Evolutionary conservation across 306 rosid species (phyloP).

Genomic region (Boehmeria nivea): DNA sequence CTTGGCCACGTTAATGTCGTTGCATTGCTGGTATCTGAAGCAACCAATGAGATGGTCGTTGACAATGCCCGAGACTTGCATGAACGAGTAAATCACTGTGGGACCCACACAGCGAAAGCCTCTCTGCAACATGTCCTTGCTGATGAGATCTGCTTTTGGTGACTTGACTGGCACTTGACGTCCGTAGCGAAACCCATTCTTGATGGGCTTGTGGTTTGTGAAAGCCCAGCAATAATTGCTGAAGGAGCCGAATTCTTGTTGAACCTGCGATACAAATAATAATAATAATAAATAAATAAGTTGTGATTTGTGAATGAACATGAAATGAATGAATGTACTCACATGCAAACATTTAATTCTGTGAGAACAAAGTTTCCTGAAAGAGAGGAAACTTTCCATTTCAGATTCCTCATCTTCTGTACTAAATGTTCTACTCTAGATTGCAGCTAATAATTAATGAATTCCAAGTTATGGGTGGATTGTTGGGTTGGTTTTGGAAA

Average conservation of each 20-base stretch:
- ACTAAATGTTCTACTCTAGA: background rate
- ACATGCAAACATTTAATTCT: constrained; percentile 9
- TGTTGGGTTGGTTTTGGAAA: background rate
- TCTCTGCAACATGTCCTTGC: constrained; percentile 89
- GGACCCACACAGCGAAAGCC: constrained; percentile 98
- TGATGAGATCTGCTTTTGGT: constrained; percentile 74
- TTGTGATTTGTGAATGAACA: too few species aligned
- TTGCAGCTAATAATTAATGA: background rate
- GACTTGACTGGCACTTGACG: constrained; percentile 87
- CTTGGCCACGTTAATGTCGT: constrained; percentile 16
- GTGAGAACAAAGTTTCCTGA: constrained; percentile 3
- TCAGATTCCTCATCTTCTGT: background rate
- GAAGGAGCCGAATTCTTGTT: constrained; percentile 78
- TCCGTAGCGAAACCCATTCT: constrained; percentile 57
- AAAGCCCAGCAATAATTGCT: constrained; percentile 85
- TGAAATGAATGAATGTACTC: background rate
- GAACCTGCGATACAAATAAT: constrained; percentile 59
- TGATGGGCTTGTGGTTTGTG: constrained; percentile 60
- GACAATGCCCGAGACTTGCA: constrained; percentile 83
- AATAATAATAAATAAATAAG: background rate
- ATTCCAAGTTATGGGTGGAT: background rate
- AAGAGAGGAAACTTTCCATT: constrained; percentile 4
- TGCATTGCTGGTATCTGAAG: constrained; percentile 58
- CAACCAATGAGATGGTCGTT: constrained; percentile 74
- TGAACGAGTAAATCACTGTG: constrained; percentile 73